Conservation (phyloP, 2,329 filamentous ascomycete species). For the Immersiporthe knoxdaviesiana region DNA sequence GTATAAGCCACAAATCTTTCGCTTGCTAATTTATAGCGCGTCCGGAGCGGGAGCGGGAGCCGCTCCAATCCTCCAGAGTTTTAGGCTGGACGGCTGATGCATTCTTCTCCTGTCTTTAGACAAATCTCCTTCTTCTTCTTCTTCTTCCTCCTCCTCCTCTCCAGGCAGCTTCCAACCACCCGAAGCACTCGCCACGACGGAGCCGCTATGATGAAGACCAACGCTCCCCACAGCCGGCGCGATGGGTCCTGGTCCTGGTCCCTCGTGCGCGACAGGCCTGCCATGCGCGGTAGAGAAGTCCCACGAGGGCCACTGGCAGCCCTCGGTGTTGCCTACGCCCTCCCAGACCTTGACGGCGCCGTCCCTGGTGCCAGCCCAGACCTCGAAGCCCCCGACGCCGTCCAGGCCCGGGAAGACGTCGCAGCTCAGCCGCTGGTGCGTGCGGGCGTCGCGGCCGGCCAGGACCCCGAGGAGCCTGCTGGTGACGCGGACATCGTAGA, state of each 20-base stretch:
- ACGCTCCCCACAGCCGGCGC: constrained; percentile 50
- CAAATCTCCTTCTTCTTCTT: constrained; percentile 14
- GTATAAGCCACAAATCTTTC: neutral
- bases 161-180: constrained; percentile 52
- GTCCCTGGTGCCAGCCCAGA: constrained; percentile 63
- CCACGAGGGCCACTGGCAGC: constrained; percentile 51
- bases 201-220: constrained; percentile 56
- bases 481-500: constrained; percentile 66
- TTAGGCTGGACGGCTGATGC: constrained; percentile 48
- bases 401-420: constrained; percentile 54
- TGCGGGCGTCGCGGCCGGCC: constrained; percentile 51
- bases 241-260: neutral
- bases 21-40: neutral
- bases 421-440: constrained; percentile 60
- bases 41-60: constrained; percentile 13
- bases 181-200: constrained; percentile 60
- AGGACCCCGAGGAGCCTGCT: constrained; percentile 60
- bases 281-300: constrained; percentile 48
- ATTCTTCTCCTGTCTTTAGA: constrained; percentile 27
- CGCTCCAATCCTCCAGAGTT: constrained; percentile 47
- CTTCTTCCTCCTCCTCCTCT: constrained; percentile 30
- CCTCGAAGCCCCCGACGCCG: constrained; percentile 53
- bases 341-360: constrained; percentile 64
- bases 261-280: constrained; percentile 33
- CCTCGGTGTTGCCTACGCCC: constrained; percentile 52